These are phyloP conservation scores for Penicillium sp. DNA, from an alignment of 2,329 filamentous ascomycete genomes.

Conservation along the genomic window DNA sequence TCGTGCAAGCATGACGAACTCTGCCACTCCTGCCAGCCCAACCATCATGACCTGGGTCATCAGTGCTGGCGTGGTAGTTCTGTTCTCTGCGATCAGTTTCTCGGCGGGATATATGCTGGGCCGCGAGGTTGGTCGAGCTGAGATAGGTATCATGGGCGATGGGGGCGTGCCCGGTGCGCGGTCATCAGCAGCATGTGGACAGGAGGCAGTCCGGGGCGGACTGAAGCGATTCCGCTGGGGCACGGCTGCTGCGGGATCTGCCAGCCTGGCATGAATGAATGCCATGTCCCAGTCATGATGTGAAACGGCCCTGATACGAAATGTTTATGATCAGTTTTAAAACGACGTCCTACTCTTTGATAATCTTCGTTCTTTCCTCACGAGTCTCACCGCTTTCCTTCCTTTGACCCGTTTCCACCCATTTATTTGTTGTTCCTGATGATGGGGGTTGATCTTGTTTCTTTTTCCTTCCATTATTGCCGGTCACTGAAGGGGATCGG, in stretches of 20 bases:
- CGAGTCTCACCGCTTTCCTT: too few species aligned
- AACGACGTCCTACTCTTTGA: too few species aligned
- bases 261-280: slow-evolving; percentile 35
- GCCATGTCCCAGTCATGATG: slow-evolving; percentile 1
- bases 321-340: slow-evolving; percentile 6
- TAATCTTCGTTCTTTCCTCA: too few species aligned
- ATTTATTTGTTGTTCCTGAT: too few species aligned
- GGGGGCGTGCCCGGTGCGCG: slow-evolving; percentile 28
- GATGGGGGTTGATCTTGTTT: too few species aligned
- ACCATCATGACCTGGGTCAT: slow-evolving; percentile 65
- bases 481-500: not conserved
- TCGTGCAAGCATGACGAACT: slow-evolving; percentile 30
- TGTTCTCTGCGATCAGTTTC: slow-evolving; percentile 63
- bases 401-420: too few species aligned
- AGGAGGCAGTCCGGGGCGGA: slow-evolving; percentile 46
- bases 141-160: slow-evolving; percentile 40
- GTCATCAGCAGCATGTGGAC: slow-evolving; percentile 42
- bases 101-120: slow-evolving; percentile 63
- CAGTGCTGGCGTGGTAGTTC: slow-evolving; percentile 62
- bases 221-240: slow-evolving; percentile 46
- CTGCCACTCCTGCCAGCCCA: slow-evolving; percentile 48
- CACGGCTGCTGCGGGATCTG: slow-evolving; percentile 36
- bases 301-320: slow-evolving; percentile 9
- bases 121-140: slow-evolving; percentile 55
- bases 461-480: not conserved